Evolutionary conservation across 495 filamentous ascomycete genomes (phyloP).

Genomic region (Chaetomium fimeti): DNA sequence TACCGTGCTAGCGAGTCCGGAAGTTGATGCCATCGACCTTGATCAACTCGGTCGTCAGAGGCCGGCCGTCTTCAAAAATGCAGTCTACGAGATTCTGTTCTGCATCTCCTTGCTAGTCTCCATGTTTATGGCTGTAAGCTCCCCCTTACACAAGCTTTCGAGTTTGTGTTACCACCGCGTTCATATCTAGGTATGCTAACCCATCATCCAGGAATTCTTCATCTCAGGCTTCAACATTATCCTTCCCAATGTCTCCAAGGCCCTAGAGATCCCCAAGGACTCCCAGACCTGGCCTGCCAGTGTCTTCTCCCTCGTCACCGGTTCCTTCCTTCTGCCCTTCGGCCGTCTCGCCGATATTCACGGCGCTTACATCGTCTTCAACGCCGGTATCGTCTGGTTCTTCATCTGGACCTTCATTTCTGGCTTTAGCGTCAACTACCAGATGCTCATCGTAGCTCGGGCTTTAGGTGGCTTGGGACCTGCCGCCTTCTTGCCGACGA

Average conservation of each 20-base stretch:
- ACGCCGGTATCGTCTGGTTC: slow-evolving; percentile 68
- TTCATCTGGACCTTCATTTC: slow-evolving; percentile 68
- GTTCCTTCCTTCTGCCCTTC: slow-evolving; percentile 72
- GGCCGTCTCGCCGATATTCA: slow-evolving; percentile 75
- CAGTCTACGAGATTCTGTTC: slow-evolving; percentile 66
- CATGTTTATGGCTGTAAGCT: slow-evolving; percentile 65
- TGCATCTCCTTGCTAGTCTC: slow-evolving; percentile 71
- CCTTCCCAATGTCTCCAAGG: slow-evolving; percentile 62
- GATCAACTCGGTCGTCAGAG: slow-evolving; percentile 70
- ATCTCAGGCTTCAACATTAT: slow-evolving; percentile 85
- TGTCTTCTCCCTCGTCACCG: slow-evolving; percentile 71
- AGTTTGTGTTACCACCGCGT: too few relatives aligned
- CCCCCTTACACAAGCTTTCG: background rate
- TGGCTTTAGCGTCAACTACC: slow-evolving; percentile 66
- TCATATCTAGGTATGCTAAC: too few relatives aligned
- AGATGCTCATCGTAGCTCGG: slow-evolving; percentile 73
- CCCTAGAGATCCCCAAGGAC: slow-evolving; percentile 62
- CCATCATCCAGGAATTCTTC: slow-evolving; percentile 64
- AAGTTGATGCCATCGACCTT: slow-evolving; percentile 39
- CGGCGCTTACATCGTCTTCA: slow-evolving; percentile 72
- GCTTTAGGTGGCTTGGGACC: slow-evolving; percentile 78
- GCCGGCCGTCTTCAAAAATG: slow-evolving; percentile 61
- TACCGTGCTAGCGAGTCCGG: background rate
- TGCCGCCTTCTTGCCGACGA: slow-evolving; percentile 72
- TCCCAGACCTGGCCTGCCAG: slow-evolving; percentile 77